Base-by-base conservation (phyloP, 1,284 basidiomycete genomes). In the Trametes polyzona region DNA sequence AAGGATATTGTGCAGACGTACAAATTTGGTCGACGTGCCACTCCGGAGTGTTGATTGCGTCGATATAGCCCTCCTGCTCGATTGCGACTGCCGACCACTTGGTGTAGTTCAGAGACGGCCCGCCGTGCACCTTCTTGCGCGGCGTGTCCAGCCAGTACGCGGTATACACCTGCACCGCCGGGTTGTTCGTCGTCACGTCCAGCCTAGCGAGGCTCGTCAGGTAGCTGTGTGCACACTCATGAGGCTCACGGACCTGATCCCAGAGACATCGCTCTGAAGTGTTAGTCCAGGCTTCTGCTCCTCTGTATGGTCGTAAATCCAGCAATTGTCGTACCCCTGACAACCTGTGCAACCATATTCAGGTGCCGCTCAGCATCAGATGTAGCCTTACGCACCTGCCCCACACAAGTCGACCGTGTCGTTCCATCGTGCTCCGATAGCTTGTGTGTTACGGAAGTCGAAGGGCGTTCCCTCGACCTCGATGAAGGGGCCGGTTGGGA, bases 1-100 rank as follows among this genome's bases (percentile, higher is more conserved):
- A 16, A 8, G 6, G 7, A 27, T 12, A 2, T 17, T 1, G 19
- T n/a, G 10, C 14, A 11, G 16, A 71, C 78, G 65, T 63, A 81
- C 80, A 82, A 35, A 83, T 82, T 61, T 82, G 79, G 67, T 83
- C 75, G 1, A 81, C 71, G 10, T 72, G 68, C 79, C 79, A 84
- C 59, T 82, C 77, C 0, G 79, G 81, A 6, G 79, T 80, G 57
- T 84, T 82, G 55, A 84, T 81, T 5, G 79, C 82, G 61, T 77
- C 83, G 32, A 84, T 73, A 57, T 79, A 79, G 0, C 83, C 81
- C 65, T 84, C 74, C 65, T 81, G 81, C 65, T 85, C 83, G 52
- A 85, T 78, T 0, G 82, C 83, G 17, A 84, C 75, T 1, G 80
- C 82, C 23, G 76, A 73, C 67, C 74, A 78, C 24, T 69, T 73